Conservation (phyloP, 371 early-diverging fungal genomes). For the Apophysomyces sp. region DNA sequence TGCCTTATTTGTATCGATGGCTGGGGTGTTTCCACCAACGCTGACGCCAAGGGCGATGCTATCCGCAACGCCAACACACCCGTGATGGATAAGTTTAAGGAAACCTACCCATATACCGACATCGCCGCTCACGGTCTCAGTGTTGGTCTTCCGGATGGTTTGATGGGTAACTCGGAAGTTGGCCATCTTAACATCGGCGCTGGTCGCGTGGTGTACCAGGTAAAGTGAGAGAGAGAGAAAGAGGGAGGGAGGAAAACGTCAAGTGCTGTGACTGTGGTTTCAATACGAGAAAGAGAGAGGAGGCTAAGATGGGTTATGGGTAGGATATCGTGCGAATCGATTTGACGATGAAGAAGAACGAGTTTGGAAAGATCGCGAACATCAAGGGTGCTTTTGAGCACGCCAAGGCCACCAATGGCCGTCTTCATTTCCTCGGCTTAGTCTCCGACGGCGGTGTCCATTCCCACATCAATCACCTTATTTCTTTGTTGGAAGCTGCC, state of each 20-base stretch:
- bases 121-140: slow-evolving; percentile 96
- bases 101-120: slow-evolving; percentile 70
- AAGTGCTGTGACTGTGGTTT: slow-evolving; percentile 8
- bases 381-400: slow-evolving; percentile 83
- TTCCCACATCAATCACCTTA: slow-evolving; percentile 95
- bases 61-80: slow-evolving; percentile 94
- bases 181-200: slow-evolving; percentile 99
- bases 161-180: slow-evolving; percentile 99
- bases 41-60: slow-evolving; percentile 83
- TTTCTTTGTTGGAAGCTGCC: slow-evolving; percentile 81
- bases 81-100: slow-evolving; percentile 83
- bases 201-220: slow-evolving; percentile 98
- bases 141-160: slow-evolving; percentile 97
- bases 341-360: slow-evolving; percentile 78
- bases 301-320: background rate
- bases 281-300: background rate
- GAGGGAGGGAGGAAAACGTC: background rate
- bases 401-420: slow-evolving; percentile 83
- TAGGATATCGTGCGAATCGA: slow-evolving; percentile 98
- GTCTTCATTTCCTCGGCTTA: slow-evolving; percentile 96
- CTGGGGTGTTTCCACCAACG: slow-evolving; percentile 88
- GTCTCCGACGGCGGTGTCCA: slow-evolving; percentile 99
- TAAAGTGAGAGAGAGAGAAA: slow-evolving; percentile 25
- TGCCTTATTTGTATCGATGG: slow-evolving; percentile 91
- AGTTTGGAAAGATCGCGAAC: slow-evolving; percentile 69